Percentiles rank a stretch among this genome's conserved stretches.
phyloP scores from a whole-genome alignment of 192 early-diverging fungal genomes.

The Coemansia sp. region DNA sequence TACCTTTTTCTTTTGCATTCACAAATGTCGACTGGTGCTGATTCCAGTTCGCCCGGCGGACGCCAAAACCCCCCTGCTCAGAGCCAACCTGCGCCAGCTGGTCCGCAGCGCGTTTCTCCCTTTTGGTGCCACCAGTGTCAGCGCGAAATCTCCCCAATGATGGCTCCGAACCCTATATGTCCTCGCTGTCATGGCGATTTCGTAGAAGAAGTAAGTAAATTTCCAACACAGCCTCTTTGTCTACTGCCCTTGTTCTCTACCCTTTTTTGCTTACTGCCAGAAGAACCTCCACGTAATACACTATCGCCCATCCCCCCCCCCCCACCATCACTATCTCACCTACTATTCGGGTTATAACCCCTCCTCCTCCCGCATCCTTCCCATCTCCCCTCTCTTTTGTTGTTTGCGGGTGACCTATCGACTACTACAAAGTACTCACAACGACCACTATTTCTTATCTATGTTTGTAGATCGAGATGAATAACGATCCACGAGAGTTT shows the following conservation, averaged over 20 bases:
- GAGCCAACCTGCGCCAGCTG: not conserved
- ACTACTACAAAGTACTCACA: not conserved
- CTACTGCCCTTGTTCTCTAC: constrained; percentile 1
- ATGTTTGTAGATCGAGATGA: constrained; percentile 30
- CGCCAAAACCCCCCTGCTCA: not conserved
- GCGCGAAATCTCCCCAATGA: constrained; percentile 64
- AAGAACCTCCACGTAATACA: not conserved
- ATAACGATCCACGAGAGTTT: constrained; percentile 54
- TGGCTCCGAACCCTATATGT: constrained; percentile 82
- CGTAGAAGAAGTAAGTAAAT: constrained; percentile 75
- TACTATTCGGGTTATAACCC: not conserved
- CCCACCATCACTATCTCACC: not conserved
- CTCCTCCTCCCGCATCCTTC: not conserved
- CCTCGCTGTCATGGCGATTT: constrained; percentile 76
- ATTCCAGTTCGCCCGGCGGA: constrained; percentile 9
- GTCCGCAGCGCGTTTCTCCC: constrained; percentile 3
- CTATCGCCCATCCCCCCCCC: too few species aligned
- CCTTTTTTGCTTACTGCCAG: too few species aligned
- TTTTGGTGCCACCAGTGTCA: constrained; percentile 72
- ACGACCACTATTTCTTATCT: not conserved
- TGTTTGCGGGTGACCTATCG: not conserved
- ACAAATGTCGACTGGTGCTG: constrained; percentile 22
- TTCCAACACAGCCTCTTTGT: not conserved
- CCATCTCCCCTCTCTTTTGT: not conserved
- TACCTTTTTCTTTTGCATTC: not conserved